phyloP scores from a whole-genome alignment of 768 basidiomycete genomes.

The Termitomyces sp. region DNA sequence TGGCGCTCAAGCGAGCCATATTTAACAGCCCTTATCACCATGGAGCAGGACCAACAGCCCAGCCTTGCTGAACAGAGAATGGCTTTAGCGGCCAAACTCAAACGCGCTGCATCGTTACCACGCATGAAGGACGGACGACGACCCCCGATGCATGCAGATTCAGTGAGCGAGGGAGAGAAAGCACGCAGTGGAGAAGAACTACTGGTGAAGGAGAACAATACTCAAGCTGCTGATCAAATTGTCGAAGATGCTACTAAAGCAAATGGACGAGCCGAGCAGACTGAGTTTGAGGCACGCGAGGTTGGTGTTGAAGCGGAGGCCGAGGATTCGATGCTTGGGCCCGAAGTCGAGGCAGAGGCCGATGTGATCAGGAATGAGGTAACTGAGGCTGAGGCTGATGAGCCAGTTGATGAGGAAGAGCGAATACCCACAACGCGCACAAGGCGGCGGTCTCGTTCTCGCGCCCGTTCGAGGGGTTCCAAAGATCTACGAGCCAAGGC shows the following conservation, averaged over 20 bases:
- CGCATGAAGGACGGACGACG: conserved; percentile 88
- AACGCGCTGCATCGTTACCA: conserved; percentile 86
- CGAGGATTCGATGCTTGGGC: conserved; percentile 14
- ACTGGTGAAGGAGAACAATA: conserved; percentile 24
- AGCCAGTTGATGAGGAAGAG: conserved; percentile 34
- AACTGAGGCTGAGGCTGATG: conserved; percentile 28
- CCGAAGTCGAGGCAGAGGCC: conserved; percentile 21
- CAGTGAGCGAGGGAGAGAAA: conserved; percentile 78
- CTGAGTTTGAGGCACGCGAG: conserved; percentile 1
- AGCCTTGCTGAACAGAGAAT: conserved; percentile 71
- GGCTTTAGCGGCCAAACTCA: conserved; percentile 83
- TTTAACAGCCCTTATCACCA: conserved; percentile 16
- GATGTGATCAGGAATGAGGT: conserved; percentile 28
- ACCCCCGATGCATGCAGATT: conserved; percentile 81
- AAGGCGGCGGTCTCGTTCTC: conserved; percentile 70
- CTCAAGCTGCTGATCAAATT: conserved; percentile 9
- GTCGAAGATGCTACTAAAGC: conserved; percentile 1
- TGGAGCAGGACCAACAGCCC: conserved; percentile 45
- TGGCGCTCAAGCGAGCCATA: conserved; percentile 7
- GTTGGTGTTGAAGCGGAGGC: conserved; percentile 7
- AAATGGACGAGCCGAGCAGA: conserved; percentile 1
- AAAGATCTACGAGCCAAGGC: conserved; percentile 66
- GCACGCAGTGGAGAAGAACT: conserved; percentile 33
- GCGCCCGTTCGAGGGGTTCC: conserved; percentile 73
- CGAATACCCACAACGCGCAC: conserved; percentile 42